A percentile compares a stretch with the other conserved stretches of the same genome.
phyloP scores from a whole-genome alignment of 1,139 yeast species.

The Hansenula sp. region DNA sequence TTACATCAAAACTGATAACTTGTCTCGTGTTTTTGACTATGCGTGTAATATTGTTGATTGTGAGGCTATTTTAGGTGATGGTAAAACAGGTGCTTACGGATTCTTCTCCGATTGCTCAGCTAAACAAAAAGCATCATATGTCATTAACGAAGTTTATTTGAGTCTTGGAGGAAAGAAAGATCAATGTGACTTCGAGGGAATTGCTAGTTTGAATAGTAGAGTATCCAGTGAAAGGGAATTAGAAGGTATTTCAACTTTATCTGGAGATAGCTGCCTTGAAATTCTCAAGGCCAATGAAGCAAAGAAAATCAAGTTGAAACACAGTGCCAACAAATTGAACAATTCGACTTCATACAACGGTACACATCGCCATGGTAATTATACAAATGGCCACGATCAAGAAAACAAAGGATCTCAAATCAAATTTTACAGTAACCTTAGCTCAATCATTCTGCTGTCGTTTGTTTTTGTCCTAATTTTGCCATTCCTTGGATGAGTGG shows the following conservation, averaged over 20 bases:
- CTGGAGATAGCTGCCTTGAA: conserved; percentile 14
- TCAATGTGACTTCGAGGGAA: conserved; percentile 36
- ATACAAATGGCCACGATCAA: neutral
- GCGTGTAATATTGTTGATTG: conserved; percentile 53
- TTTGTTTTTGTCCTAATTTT: neutral
- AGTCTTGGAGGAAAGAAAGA: conserved; percentile 27
- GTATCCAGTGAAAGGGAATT: conserved; percentile 23
- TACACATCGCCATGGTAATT: neutral
- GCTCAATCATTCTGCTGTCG: neutral
- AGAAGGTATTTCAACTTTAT: conserved; percentile 4
- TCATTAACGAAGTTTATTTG: conserved; percentile 45
- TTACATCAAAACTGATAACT: conserved; percentile 28
- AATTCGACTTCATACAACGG: neutral
- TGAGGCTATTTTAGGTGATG: conserved; percentile 44
- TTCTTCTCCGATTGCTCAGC: conserved; percentile 51
- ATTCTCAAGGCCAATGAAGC: neutral
- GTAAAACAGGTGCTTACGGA: conserved; percentile 51
- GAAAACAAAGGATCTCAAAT: conserved; percentile 11
- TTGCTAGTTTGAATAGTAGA: conserved; percentile 33
- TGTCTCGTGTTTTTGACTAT: conserved; percentile 35
- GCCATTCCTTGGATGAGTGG: neutral
- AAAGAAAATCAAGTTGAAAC: neutral
- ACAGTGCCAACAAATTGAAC: neutral
- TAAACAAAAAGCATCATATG: conserved; percentile 48
- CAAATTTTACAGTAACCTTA: conserved; percentile 13